phyloP scores from a whole-genome alignment of 2,329 filamentous ascomycete species.

The Epichloe typhina region DNA sequence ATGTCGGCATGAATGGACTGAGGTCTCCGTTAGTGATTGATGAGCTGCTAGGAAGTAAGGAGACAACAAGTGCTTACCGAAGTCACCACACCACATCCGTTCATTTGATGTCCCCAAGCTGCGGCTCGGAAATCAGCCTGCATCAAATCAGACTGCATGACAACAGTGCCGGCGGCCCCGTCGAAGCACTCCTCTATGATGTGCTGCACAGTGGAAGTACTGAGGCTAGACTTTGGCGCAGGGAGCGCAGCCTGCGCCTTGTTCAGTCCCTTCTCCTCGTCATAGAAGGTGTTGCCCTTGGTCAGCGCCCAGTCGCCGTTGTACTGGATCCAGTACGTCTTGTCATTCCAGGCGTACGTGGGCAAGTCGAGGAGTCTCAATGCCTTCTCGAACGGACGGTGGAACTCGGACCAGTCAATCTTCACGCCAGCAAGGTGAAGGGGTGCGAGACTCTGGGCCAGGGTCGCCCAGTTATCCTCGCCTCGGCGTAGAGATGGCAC shows the following conservation, averaged over 20 bases:
- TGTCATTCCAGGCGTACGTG: constrained; percentile 58
- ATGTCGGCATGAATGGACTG: constrained; percentile 40
- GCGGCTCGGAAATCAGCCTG: constrained; percentile 24
- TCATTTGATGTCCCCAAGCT: constrained; percentile 29
- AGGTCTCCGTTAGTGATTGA: not conserved
- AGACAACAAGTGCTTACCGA: constrained; percentile 22
- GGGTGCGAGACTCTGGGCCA: constrained; percentile 41
- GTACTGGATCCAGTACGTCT: constrained; percentile 56
- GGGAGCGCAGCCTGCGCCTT: too few species aligned
- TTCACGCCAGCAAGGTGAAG: constrained; percentile 39
- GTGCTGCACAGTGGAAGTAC: constrained; percentile 23
- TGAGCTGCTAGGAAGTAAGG: not conserved
- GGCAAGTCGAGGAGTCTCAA: constrained; percentile 47
- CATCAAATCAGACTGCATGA: constrained; percentile 26
- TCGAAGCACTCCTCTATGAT: constrained; percentile 22
- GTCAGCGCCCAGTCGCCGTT: constrained; percentile 58
- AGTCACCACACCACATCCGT: constrained; percentile 27
- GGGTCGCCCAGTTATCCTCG: constrained; percentile 51
- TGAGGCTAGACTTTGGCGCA: not conserved
- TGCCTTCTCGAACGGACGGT: constrained; percentile 32
- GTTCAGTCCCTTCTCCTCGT: too few species aligned
- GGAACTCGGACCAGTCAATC: constrained; percentile 50
- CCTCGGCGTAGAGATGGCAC: constrained; percentile 32
- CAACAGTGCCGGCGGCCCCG: constrained; percentile 13
- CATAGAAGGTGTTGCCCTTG: constrained; percentile 47